These are phyloP conservation scores for Gryganskiella cystojenkinii DNA, from an alignment of 192 early-diverging fungal genomes.

Conservation along the genomic window DNA sequence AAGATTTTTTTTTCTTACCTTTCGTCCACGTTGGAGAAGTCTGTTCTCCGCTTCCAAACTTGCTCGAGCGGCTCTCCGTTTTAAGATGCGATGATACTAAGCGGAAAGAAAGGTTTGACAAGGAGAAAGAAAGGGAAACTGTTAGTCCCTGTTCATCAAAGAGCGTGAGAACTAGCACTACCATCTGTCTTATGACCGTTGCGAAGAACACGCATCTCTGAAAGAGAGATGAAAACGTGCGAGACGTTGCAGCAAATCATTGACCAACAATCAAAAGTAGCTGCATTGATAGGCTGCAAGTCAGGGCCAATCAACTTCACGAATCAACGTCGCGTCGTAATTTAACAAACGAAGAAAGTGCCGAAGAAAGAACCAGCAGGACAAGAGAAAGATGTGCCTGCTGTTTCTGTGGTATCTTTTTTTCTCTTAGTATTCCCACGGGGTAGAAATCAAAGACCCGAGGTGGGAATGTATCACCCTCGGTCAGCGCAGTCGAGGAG, in stretches of 20 bases:
- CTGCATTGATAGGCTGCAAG: not conserved
- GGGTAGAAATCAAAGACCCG: not conserved
- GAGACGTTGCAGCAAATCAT: not conserved
- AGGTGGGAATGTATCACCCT: no score
- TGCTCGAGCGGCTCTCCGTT: constrained; percentile 90
- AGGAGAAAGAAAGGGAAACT: not conserved
- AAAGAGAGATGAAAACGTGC: no score
- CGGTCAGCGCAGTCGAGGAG: not conserved
- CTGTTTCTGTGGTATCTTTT: no score
- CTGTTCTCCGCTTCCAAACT: constrained; percentile 83
- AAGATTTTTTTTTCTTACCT: constrained; percentile 31
- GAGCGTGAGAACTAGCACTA: no score
- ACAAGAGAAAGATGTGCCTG: no score
- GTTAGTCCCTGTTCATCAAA: no score
- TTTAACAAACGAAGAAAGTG: no score
- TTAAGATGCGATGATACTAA: constrained; percentile 94
- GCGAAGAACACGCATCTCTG: no score
- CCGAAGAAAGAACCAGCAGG: no score
- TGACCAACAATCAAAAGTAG: not conserved
- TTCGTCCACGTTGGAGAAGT: constrained; percentile 66
- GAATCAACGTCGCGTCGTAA: no score
- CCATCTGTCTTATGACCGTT: no score
- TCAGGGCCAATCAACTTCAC: no score
- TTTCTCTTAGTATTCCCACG: not conserved
- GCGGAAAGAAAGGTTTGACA: not conserved